A percentile compares a stretch with the other conserved stretches of the same genome.
Conservation (phyloP, 768 basidiomycete genomes). For the Tylopilus cervinicoccineus region DNA sequence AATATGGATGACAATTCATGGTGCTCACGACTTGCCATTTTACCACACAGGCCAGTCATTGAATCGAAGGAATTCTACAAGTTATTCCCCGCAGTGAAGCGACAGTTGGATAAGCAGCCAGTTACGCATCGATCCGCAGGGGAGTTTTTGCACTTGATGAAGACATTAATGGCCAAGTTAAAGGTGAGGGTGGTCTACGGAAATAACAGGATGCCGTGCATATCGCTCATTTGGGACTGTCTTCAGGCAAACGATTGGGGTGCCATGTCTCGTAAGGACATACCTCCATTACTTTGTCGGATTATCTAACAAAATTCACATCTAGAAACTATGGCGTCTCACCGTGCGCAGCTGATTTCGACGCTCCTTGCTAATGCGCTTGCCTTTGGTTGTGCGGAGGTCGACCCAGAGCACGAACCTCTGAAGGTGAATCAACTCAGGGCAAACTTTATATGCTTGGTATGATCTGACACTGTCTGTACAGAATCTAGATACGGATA, state of each 20-base stretch:
- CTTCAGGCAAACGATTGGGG: constrained; percentile 58
- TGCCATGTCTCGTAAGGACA: constrained; percentile 51
- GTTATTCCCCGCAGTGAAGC: constrained; percentile 46
- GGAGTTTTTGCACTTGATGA: constrained; percentile 53
- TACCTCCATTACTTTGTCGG: not conserved
- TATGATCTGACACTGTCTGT: not conserved
- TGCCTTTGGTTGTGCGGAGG: constrained; percentile 42
- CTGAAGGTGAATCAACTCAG: constrained; percentile 39
- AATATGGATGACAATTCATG: not conserved
- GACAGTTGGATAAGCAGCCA: constrained; percentile 44
- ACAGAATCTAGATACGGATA: constrained; percentile 53
- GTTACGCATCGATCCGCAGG: constrained; percentile 49
- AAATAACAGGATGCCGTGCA: too few species aligned
- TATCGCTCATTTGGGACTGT: not conserved
- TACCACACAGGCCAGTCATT: constrained; percentile 45
- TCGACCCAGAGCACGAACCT: constrained; percentile 43
- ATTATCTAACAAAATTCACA: not conserved
- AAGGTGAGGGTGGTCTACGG: constrained; percentile 37
- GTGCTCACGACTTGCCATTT: not conserved
- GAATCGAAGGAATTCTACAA: constrained; percentile 58
- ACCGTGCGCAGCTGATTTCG: constrained; percentile 42
- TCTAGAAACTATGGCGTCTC: constrained; percentile 47
- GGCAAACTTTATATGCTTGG: not conserved
- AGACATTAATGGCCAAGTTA: constrained; percentile 64
- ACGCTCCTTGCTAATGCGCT: constrained; percentile 46